Conservation (phyloP, 768 basidiomycete species). For the Lepiota brunneoincarnata region DNA sequence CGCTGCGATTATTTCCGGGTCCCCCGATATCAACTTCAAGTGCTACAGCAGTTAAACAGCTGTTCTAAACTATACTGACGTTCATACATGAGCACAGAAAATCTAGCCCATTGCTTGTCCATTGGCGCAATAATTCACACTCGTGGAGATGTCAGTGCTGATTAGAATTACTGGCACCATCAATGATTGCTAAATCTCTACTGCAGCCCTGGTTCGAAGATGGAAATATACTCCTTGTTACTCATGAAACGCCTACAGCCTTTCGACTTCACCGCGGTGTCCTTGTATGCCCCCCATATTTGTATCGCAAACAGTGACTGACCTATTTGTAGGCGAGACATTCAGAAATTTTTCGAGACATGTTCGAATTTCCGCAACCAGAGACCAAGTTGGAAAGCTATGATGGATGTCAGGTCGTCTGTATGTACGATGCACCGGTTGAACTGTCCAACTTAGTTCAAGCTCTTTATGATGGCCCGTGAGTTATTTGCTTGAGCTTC, state of each 20-base stretch:
- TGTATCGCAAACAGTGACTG: neutral
- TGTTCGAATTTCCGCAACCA: conserved; percentile 50
- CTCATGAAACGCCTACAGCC: conserved; percentile 37
- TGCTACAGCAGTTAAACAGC: no score
- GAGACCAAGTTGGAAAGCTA: conserved; percentile 27
- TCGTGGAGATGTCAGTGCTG: conserved; percentile 3
- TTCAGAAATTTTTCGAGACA: conserved; percentile 54
- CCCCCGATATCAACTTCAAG: no score
- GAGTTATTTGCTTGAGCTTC: conserved; percentile 22
- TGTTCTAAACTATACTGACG: no score
- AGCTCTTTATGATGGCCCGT: conserved; percentile 58
- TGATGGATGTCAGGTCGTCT: conserved; percentile 49
- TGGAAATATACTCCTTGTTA: conserved; percentile 54
- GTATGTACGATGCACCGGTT: conserved; percentile 48
- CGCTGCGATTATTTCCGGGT: no score
- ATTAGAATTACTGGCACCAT: neutral
- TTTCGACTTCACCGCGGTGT: conserved; percentile 56
- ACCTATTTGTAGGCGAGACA: conserved; percentile 40
- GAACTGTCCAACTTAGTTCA: conserved; percentile 51
- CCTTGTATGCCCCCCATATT: conserved; percentile 24
- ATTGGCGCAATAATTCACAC: conserved; percentile 12
- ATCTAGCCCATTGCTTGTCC: conserved; percentile 10
- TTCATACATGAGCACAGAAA: neutral
- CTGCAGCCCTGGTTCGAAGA: conserved; percentile 57
- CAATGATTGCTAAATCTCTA: neutral